These are phyloP conservation scores for Schizochytrium sp. DNA, from an alignment of 108 stramenopile genomes.

Conservation along the genomic window DNA sequence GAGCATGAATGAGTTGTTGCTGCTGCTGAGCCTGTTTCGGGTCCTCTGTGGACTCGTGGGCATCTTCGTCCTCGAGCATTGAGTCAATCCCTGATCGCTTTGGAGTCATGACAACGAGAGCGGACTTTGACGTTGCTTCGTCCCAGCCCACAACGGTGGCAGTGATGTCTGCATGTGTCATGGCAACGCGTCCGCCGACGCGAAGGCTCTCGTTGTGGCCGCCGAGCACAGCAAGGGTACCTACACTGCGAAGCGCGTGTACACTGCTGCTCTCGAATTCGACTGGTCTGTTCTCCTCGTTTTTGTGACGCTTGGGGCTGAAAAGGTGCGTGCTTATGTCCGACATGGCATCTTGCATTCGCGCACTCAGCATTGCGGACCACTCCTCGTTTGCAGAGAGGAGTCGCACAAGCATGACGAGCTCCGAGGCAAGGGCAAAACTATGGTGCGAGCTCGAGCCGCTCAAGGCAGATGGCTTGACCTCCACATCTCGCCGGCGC, in stretches of 20 bases:
- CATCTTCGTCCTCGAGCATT: neutral
- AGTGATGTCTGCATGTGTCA: constrained; percentile 12
- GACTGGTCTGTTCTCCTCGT: neutral
- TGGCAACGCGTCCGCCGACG: constrained; percentile 1
- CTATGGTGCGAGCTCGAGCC: neutral
- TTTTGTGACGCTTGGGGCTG: neutral
- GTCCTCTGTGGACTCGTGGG: neutral
- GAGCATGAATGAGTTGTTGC: neutral
- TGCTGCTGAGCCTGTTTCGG: neutral
- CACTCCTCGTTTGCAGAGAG: neutral
- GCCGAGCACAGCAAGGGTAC: neutral
- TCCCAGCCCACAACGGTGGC: constrained; percentile 1
- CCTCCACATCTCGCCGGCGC: neutral
- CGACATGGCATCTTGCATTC: neutral
- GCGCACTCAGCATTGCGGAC: neutral
- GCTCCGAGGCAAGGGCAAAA: neutral
- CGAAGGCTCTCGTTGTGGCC: constrained; percentile 7
- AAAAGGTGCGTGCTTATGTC: neutral
- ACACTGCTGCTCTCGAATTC: neutral
- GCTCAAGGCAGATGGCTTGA: neutral
- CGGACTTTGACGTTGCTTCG: neutral
- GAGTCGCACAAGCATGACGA: neutral
- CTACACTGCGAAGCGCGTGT: neutral
- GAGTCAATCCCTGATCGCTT: neutral
- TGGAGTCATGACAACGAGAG: constrained; percentile 4